Evolutionary conservation across 1,284 basidiomycete genomes (phyloP).

Genomic region (Ganoderma resinaceum): DNA sequence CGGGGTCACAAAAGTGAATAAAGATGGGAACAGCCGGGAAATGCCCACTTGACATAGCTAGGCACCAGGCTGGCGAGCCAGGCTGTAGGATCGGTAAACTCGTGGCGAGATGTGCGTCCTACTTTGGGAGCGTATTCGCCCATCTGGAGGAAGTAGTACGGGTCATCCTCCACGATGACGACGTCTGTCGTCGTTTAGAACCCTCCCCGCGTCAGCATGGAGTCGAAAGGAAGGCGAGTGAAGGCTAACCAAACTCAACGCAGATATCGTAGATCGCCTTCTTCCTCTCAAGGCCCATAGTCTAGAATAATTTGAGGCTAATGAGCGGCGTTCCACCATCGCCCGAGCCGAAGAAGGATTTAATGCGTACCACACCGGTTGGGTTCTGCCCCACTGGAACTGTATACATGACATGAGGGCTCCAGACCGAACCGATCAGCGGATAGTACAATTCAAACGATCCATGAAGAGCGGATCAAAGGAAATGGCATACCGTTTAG

Average conservation of each 20-base stretch:
- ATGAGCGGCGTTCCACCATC: not conserved
- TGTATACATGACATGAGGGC: slow-evolving; percentile 81
- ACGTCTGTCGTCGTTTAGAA: slow-evolving; percentile 51
- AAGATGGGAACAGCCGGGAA: not conserved
- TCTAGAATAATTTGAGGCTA: slow-evolving; percentile 43
- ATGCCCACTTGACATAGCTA: slow-evolving; percentile 66
- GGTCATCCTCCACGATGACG: slow-evolving; percentile 83
- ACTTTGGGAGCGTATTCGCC: slow-evolving; percentile 57
- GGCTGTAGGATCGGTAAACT: slow-evolving; percentile 42
- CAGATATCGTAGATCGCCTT: slow-evolving; percentile 82
- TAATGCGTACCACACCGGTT: slow-evolving; percentile 67
- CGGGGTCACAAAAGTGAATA: slow-evolving; percentile 3
- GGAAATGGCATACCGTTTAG: slow-evolving; percentile 43
- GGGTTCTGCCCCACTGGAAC: slow-evolving; percentile 84
- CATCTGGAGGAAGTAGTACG: slow-evolving; percentile 81
- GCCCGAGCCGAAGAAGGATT: not conserved
- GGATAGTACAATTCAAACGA: slow-evolving; percentile 13
- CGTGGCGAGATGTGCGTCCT: slow-evolving; percentile 42
- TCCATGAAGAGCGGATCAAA: slow-evolving; percentile 1
- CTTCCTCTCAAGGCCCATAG: slow-evolving; percentile 73
- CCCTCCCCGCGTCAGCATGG: not conserved
- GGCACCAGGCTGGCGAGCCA: slow-evolving; percentile 68
- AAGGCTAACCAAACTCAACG: slow-evolving; percentile 69
- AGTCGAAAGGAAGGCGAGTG: not conserved
- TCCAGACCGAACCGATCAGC: slow-evolving; percentile 33